A percentile compares a stretch with the other conserved stretches of the same genome.
These are phyloP conservation scores for Aulographum hederae DNA, from an alignment of 2,329 filamentous ascomycete genomes.

Conservation along the genomic window DNA sequence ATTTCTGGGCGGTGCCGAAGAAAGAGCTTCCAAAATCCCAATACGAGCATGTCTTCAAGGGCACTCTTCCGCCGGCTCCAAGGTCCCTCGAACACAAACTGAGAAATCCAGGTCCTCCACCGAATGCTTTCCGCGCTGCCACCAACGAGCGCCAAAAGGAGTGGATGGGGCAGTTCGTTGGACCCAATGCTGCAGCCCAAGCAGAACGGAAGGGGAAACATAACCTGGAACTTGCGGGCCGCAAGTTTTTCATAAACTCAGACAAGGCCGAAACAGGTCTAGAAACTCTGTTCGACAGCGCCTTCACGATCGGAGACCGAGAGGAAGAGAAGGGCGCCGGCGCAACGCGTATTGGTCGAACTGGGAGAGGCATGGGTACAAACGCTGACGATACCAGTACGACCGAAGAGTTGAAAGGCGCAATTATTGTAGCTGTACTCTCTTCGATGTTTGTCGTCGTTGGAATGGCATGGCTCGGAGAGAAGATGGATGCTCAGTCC, in stretches of 20 bases:
- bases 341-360: too few species aligned
- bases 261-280: slow-evolving; percentile 8
- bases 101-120: slow-evolving; percentile 30
- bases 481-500: too few species aligned
- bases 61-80: slow-evolving; percentile 50
- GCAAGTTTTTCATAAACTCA: slow-evolving; percentile 3
- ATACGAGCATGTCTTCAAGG: slow-evolving; percentile 61
- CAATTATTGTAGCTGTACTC: too few species aligned
- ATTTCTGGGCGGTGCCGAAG: slow-evolving; percentile 11
- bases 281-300: slow-evolving; percentile 8
- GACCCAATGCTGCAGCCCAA: not conserved
- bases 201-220: not conserved
- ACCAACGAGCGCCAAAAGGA: slow-evolving; percentile 27
- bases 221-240: not conserved
- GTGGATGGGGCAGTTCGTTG: slow-evolving; percentile 23
- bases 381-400: too few species aligned
- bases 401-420: too few species aligned
- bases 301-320: slow-evolving; percentile 7
- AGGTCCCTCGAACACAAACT: slow-evolving; percentile 43
- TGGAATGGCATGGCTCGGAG: too few species aligned
- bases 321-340: too few species aligned
- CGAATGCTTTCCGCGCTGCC: slow-evolving; percentile 25
- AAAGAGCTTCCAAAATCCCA: too few species aligned
- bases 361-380: too few species aligned
- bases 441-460: too few species aligned